phyloP scores from a whole-genome alignment of 768 basidiomycete genomes.

The Rhodotorula paludigena region DNA sequence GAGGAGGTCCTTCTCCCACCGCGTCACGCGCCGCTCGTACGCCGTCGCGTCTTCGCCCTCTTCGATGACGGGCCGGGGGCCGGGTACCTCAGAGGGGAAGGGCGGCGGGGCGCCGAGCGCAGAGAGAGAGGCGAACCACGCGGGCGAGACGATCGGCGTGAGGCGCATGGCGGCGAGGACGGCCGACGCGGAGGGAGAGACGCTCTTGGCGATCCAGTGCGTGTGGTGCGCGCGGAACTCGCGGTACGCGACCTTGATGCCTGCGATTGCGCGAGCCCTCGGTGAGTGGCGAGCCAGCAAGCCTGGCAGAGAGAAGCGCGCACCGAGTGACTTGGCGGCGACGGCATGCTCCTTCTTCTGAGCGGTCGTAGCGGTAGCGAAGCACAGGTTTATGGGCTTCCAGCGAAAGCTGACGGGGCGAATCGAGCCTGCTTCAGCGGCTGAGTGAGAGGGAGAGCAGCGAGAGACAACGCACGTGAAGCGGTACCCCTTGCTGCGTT shows the following conservation, averaged over 20 bases:
- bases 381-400: constrained; percentile 17
- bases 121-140: constrained; percentile 1
- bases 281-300: not conserved
- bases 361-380: not conserved
- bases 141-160: not conserved
- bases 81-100: not conserved
- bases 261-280: not conserved
- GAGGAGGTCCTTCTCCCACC: constrained; percentile 18
- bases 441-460: not conserved
- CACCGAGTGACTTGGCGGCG: not conserved
- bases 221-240: constrained; percentile 17
- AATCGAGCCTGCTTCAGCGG: not conserved
- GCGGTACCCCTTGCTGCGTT: constrained; percentile 6
- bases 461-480: constrained; percentile 12
- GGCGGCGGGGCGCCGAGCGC: not conserved
- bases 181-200: not conserved
- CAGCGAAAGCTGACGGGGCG: constrained; percentile 18
- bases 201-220: constrained; percentile 1
- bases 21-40: not conserved
- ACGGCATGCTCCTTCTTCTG: not conserved
- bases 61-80: not conserved
- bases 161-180: constrained; percentile 3
- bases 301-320: too few species aligned
- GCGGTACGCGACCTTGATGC: constrained; percentile 25
- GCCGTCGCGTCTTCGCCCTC: not conserved